Conservation (phyloP, 1,284 basidiomycete genomes). For the Wallemia mellicola region DNA sequence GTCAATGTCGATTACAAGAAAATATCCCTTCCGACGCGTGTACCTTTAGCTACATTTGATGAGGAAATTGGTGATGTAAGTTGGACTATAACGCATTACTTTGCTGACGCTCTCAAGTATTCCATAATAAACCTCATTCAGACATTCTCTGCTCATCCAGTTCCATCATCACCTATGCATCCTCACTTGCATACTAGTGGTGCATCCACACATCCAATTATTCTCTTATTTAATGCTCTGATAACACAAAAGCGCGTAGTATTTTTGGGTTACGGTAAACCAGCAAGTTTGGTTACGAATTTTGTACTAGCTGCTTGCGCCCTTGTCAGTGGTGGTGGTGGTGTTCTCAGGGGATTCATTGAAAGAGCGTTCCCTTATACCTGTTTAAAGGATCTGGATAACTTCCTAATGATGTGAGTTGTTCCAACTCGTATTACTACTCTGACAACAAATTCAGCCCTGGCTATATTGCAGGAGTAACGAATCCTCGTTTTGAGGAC, state of each 20-base stretch:
- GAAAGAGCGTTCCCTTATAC: conserved; percentile 80
- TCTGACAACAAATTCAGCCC: conserved; percentile 21
- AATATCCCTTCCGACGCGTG: conserved; percentile 52
- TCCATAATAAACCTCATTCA: conserved; percentile 70
- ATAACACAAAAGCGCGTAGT: conserved; percentile 77
- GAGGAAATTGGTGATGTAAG: conserved; percentile 87
- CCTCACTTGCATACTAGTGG: conserved; percentile 81
- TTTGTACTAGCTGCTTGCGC: conserved; percentile 82
- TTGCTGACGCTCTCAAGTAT: conserved; percentile 26
- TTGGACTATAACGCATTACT: conserved; percentile 9
- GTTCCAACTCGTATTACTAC: not conserved
- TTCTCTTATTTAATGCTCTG: conserved; percentile 79
- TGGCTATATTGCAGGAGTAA: conserved; percentile 81
- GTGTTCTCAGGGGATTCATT: conserved; percentile 50
- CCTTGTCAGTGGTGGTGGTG: conserved; percentile 62
- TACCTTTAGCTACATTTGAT: conserved; percentile 53
- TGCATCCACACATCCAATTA: conserved; percentile 63
- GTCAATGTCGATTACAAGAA: conserved; percentile 16
- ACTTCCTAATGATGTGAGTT: conserved; percentile 56
- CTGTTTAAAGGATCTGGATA: conserved; percentile 57
- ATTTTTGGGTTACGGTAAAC: conserved; percentile 61
- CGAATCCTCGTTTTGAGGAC: conserved; percentile 78
- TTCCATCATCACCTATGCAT: conserved; percentile 43
- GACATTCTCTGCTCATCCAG: conserved; percentile 33
- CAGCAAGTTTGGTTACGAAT: conserved; percentile 57